Evolutionary conservation across 208 protist genomes (phyloP).

Genomic region (Trypanosoma congolense): DNA sequence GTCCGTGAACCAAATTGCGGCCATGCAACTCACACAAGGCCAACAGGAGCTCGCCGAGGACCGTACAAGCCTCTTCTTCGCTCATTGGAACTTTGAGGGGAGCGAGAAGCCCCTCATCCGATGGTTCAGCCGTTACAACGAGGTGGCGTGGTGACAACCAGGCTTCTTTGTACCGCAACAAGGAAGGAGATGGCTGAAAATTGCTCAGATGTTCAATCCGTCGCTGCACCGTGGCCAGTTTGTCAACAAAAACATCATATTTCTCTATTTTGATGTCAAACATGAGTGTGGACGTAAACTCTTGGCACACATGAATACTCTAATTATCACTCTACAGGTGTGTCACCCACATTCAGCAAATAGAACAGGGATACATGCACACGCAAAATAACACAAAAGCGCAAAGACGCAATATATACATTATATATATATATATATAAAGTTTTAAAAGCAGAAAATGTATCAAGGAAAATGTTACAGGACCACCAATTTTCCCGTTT

Average conservation of each 20-base stretch:
- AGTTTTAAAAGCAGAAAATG: too few species aligned
- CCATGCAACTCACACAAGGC: conserved; percentile 43
- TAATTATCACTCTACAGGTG: neutral
- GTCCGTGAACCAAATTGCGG: conserved; percentile 47
- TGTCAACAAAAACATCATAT: conserved; percentile 33
- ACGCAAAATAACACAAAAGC: too few species aligned
- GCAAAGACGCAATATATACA: too few species aligned
- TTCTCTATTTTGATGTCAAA: conserved; percentile 32
- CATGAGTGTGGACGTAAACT: neutral
- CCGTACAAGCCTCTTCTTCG: conserved; percentile 35
- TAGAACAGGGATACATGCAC: too few species aligned
- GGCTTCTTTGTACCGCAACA: conserved; percentile 31
- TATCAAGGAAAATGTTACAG: too few species aligned
- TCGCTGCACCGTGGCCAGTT: conserved; percentile 18
- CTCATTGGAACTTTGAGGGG: conserved; percentile 16
- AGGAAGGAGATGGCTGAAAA: neutral
- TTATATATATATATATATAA: too few species aligned
- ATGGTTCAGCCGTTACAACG: conserved; percentile 15
- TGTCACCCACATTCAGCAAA: too few species aligned
- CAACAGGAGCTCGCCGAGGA: conserved; percentile 25
- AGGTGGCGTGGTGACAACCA: conserved; percentile 45
- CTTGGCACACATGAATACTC: neutral
- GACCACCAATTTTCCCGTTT: too few species aligned
- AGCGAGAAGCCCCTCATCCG: conserved; percentile 7
- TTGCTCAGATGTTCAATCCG: conserved; percentile 11